These are phyloP conservation scores for Penicillium cosmopolitanum DNA, from an alignment of 495 filamentous ascomycete genomes.

Conservation along the genomic window DNA sequence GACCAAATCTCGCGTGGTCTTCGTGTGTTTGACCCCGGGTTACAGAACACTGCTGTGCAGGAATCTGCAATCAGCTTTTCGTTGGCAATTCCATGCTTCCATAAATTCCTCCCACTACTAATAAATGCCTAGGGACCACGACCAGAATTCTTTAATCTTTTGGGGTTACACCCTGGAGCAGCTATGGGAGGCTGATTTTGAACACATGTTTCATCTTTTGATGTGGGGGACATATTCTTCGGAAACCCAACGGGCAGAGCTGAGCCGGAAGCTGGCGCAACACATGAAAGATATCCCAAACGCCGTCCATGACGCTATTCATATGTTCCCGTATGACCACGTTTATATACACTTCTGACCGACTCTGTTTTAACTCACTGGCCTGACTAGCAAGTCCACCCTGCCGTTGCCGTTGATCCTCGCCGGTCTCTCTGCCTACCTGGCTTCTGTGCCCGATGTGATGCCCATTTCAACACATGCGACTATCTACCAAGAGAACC, in stretches of 20 bases:
- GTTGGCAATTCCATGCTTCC: conserved; percentile 33
- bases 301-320: conserved; percentile 29
- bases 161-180: conserved; percentile 39
- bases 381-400: conserved; percentile 19
- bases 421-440: conserved; percentile 37
- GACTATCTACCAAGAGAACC: conserved; percentile 33
- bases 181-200: conserved; percentile 41
- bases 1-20: conserved; percentile 42
- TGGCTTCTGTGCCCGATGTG: conserved; percentile 27
- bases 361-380: no score
- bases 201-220: conserved; percentile 43
- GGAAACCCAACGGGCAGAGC: conserved; percentile 18
- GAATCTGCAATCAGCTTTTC: conserved; percentile 56
- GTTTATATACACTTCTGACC: no score
- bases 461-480: conserved; percentile 28
- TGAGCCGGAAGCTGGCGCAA: conserved; percentile 27
- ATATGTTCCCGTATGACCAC: conserved; percentile 30
- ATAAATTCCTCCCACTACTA: neutral
- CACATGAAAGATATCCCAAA: conserved; percentile 34
- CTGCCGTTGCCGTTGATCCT: conserved; percentile 37
- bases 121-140: conserved; percentile 31
- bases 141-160: conserved; percentile 32
- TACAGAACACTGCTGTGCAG: conserved; percentile 57
- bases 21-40: conserved; percentile 56
- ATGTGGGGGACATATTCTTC: conserved; percentile 39